phyloP scores from a whole-genome alignment of 2,329 filamentous ascomycete species.

The Grosmannia huntii region DNA sequence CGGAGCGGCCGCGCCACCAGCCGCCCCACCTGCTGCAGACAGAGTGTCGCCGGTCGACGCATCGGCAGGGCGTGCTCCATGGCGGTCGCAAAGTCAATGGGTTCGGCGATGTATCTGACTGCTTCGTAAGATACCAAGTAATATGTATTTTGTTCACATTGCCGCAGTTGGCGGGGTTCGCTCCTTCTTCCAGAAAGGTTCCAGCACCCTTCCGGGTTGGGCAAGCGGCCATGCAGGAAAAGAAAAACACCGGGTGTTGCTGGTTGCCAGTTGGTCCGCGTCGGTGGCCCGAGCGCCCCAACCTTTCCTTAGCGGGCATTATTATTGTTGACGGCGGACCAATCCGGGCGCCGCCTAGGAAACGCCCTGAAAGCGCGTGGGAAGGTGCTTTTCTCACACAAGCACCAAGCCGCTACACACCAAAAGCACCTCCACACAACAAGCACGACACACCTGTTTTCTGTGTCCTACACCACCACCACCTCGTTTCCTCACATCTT shows the following conservation, averaged over 20 bases:
- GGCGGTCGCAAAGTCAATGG: neutral
- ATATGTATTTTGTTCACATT: too few species aligned
- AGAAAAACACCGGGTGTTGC: constrained; percentile 3
- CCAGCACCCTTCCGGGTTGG: constrained; percentile 9
- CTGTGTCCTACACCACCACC: too few species aligned
- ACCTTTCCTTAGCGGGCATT: constrained; percentile 13
- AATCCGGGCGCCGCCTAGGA: constrained; percentile 12
- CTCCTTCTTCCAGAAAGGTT: constrained; percentile 9
- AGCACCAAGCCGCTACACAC: neutral
- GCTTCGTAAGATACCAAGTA: too few species aligned
- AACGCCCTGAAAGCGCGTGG: constrained; percentile 3
- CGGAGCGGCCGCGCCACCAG: neutral
- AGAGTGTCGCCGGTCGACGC: neutral
- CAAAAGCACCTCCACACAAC: neutral
- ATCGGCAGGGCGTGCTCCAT: neutral
- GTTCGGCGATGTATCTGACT: neutral
- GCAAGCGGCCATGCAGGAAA: neutral
- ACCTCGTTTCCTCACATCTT: neutral
- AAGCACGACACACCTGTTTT: too few species aligned
- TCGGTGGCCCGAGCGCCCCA: constrained; percentile 12
- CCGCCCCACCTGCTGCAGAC: neutral
- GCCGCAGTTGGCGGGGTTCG: neutral
- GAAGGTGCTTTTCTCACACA: constrained; percentile 4
- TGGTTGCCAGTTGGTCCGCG: constrained; percentile 12
- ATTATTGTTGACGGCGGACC: constrained; percentile 14